Evolutionary conservation across 768 basidiomycete species (phyloP), one percentile per base, ranked within the genome.

Genomic region (Lentinus tigrinus): DNA sequence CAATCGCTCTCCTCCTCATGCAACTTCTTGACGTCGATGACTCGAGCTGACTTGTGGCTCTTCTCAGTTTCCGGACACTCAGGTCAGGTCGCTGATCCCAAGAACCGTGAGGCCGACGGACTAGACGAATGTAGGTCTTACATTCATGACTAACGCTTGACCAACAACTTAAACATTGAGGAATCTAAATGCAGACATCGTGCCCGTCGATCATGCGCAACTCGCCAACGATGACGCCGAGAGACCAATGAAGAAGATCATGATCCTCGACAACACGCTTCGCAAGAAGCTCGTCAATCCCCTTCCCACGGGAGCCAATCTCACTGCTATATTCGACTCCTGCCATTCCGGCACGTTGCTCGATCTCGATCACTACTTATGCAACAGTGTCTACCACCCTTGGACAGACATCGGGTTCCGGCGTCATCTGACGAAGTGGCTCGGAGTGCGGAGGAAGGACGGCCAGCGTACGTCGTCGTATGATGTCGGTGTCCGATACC

Each of bases 311-410:
- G 65, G 60, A 23, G 63, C 59, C 47, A 48, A 52, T 31, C 63
- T 70, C 36, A 63, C 51, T 21, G 62, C 62, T 19, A 63, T 63
- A 57, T 63, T 63, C 52, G 62, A 63, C 47, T 63, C 62, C 38
- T 63, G 57, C 57, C 62, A 63, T 19, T 63, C 62, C 26, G 62
- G 57, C 17, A 56, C 54, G 8, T 21, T 63, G 34, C 61, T 70
- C 23, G 63, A 69, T 44, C 65, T 70, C 47, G 64, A 62, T 2
- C 69, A 70, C 48, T 54, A 66, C 44, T 48, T 64, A 11, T 70
- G 69, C 52, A 67, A 70, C 42, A 44, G 26, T 2, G 48, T 67
- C 5, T 69, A 63, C 55, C 60, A 62, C 19, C 69, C 67, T 3
- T 67, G 67, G 67, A 54, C 58, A 54, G 53, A 50, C 34, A 44